Base-by-base conservation (phyloP, 2,329 filamentous ascomycete species). In the Didymella pinodella region DNA sequence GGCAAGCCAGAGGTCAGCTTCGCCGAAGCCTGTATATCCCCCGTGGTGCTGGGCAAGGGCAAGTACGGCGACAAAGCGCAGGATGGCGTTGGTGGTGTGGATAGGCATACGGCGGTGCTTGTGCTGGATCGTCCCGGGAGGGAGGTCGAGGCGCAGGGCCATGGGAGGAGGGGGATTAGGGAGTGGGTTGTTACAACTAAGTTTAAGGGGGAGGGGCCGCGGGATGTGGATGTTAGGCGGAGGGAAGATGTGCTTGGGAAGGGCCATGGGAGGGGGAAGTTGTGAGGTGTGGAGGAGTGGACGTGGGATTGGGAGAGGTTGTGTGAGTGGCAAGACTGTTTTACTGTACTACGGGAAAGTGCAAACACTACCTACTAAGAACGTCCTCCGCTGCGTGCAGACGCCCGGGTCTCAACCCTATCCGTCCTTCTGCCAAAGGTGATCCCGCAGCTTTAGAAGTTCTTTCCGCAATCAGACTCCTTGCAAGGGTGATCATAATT, bases 131-230 rank as follows among this genome's bases (percentile, higher is more conserved):
- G 80, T 54, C 81, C 85, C 1, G 86, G 86, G 0, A 79, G 78
- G 36, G 86, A 88, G 67, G 72, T 88, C 4, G 81, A 84, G 57
- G 79, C 73, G 20, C 80, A 83, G 61, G 81, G 77, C 4, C 75
- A 73, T 7, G 80, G 75, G 4, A 78, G 83, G 64, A 79, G 67
- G 60, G 86, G 86, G 0, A 78, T 85, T 25, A 74, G 65, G 26
- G 84, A 87, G 50, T 81, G 83, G 66, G 84, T 87, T 48, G 81
- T 88, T 26, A 75, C 86, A 20, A 83, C 86, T 7, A 81, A 80
- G 48, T 88, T 88, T 57, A 80, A 75, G 63, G 83, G 84, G 54
- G 84, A 85, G 58, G 84, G 84, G 18, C 84, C 85, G 22, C 77
- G 84, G 62, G 79, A 86, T 62, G 77, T 88, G 36, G 82, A 84